phyloP scores from a whole-genome alignment of 2,329 filamentous ascomycete species.

The Fusarium lateritium region DNA sequence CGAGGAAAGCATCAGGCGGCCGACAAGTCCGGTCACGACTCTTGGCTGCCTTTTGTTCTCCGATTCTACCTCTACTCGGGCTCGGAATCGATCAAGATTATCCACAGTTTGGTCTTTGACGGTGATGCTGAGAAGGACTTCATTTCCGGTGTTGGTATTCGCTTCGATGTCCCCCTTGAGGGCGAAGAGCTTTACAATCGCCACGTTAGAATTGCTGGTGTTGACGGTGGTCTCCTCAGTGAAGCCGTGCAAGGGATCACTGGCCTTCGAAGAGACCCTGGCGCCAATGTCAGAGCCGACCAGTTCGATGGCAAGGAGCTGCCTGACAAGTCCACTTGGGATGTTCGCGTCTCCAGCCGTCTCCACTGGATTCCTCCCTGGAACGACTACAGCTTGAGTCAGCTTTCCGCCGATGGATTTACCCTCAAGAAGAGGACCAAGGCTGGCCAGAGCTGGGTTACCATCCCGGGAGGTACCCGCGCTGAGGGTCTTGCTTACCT shows the following conservation, averaged over 20 bases:
- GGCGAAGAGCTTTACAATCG: slow-evolving; percentile 70
- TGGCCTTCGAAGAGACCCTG: slow-evolving; percentile 70
- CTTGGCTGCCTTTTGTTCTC: slow-evolving; percentile 66
- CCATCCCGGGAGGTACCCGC: slow-evolving; percentile 69
- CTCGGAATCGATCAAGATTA: slow-evolving; percentile 67
- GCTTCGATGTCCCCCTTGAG: slow-evolving; percentile 68
- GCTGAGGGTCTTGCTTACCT: slow-evolving; percentile 72
- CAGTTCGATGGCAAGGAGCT: slow-evolving; percentile 65
- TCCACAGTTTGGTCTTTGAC: slow-evolving; percentile 72
- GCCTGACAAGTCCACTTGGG: slow-evolving; percentile 63
- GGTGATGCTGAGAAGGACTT: slow-evolving; percentile 65
- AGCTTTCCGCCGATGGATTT: slow-evolving; percentile 73
- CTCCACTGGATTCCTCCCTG: slow-evolving; percentile 71
- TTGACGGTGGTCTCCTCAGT: slow-evolving; percentile 67
- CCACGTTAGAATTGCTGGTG: slow-evolving; percentile 70
- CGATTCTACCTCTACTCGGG: slow-evolving; percentile 72
- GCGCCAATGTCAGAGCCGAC: slow-evolving; percentile 61
- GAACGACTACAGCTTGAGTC: slow-evolving; percentile 70
- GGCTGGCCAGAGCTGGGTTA: slow-evolving; percentile 69
- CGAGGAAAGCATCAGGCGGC: slow-evolving; percentile 56
- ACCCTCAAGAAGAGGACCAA: slow-evolving; percentile 73
- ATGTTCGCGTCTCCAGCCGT: slow-evolving; percentile 60
- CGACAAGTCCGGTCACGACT: slow-evolving; percentile 51
- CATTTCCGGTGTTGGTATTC: slow-evolving; percentile 68
- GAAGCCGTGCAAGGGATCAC: slow-evolving; percentile 74